Evolutionary conservation across 2,329 filamentous ascomycete species (phyloP).

Genomic region (Colletotrichum neosansevieriae): DNA sequence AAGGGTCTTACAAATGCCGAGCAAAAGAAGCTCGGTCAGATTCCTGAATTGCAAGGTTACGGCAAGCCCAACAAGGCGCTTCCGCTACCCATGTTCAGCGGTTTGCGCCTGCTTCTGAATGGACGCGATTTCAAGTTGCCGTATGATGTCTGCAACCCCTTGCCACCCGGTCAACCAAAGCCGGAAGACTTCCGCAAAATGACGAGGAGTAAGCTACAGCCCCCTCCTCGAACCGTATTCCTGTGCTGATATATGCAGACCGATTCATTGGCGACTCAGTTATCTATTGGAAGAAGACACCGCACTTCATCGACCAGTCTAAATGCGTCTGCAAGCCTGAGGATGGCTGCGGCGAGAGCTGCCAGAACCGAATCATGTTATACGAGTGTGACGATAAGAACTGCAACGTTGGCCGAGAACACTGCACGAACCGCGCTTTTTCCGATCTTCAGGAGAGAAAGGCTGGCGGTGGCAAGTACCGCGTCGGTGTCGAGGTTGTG

Average conservation of each 20-base stretch:
- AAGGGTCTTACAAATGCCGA: slow-evolving; percentile 62
- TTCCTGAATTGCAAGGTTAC: slow-evolving; percentile 60
- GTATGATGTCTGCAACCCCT: slow-evolving; percentile 88
- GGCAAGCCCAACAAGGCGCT: slow-evolving; percentile 68
- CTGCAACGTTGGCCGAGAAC: slow-evolving; percentile 80
- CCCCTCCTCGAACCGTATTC: background rate
- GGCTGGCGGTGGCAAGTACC: slow-evolving; percentile 84
- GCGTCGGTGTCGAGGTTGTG: slow-evolving; percentile 94
- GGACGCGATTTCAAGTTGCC: slow-evolving; percentile 90
- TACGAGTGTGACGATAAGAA: slow-evolving; percentile 96
- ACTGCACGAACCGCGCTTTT: slow-evolving; percentile 90
- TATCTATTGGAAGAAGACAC: slow-evolving; percentile 83
- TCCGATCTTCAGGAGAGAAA: slow-evolving; percentile 80
- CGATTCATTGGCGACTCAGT: slow-evolving; percentile 89
- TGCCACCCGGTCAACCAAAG: slow-evolving; percentile 87
- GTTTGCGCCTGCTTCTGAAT: slow-evolving; percentile 76
- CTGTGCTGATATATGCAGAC: slow-evolving; percentile 58
- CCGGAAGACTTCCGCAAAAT: slow-evolving; percentile 94
- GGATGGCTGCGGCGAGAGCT: slow-evolving; percentile 87
- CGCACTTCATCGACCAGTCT: slow-evolving; percentile 78
- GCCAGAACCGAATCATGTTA: slow-evolving; percentile 95
- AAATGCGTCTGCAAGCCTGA: slow-evolving; percentile 83
- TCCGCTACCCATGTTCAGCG: slow-evolving; percentile 83
- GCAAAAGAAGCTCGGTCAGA: slow-evolving; percentile 63
- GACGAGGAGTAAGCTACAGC: slow-evolving; percentile 79